Evolutionary conservation across 805 yeast genomes (phyloP).

Genomic region (Cephaloascus albidus): DNA sequence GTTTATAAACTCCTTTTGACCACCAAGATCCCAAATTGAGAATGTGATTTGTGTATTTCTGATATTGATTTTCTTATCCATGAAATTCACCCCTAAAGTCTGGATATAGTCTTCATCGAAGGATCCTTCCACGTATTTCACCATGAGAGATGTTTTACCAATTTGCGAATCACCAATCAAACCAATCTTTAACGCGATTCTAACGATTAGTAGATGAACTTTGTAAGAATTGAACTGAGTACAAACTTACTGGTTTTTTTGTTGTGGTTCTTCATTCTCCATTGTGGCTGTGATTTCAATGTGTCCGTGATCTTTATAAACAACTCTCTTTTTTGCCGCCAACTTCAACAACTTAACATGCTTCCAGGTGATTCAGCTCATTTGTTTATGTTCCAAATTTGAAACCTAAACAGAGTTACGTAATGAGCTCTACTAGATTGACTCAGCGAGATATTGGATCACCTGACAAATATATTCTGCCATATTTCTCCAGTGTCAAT

Average conservation of each 20-base stretch:
- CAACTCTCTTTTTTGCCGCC: too few relatives aligned
- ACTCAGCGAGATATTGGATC: too few relatives aligned
- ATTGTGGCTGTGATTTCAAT: too few relatives aligned
- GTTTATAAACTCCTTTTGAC: constrained; percentile 88
- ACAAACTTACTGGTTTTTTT: constrained; percentile 26
- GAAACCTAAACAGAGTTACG: too few relatives aligned
- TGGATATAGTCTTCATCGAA: constrained; percentile 90
- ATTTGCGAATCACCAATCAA: constrained; percentile 93
- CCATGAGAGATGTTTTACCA: constrained; percentile 95
- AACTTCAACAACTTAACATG: too few relatives aligned
- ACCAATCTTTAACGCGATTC: constrained; percentile 77
- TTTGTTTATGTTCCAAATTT: too few relatives aligned
- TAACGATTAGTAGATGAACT: constrained; percentile 16
- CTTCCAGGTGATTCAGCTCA: too few relatives aligned
- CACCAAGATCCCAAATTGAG: constrained; percentile 94
- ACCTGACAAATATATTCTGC: too few relatives aligned
- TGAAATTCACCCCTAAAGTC: constrained; percentile 89
- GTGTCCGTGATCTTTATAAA: too few relatives aligned
- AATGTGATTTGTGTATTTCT: constrained; percentile 84
- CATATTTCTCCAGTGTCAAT: too few relatives aligned
- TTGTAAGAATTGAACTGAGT: too few relatives aligned
- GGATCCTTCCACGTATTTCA: constrained; percentile 90
- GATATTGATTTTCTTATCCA: constrained; percentile 82
- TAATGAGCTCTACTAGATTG: too few relatives aligned
- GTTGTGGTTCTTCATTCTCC: constrained; percentile 16